phyloP scores from a whole-genome alignment of 169 alveolate genomes.

The Eimeria tenella region DNA sequence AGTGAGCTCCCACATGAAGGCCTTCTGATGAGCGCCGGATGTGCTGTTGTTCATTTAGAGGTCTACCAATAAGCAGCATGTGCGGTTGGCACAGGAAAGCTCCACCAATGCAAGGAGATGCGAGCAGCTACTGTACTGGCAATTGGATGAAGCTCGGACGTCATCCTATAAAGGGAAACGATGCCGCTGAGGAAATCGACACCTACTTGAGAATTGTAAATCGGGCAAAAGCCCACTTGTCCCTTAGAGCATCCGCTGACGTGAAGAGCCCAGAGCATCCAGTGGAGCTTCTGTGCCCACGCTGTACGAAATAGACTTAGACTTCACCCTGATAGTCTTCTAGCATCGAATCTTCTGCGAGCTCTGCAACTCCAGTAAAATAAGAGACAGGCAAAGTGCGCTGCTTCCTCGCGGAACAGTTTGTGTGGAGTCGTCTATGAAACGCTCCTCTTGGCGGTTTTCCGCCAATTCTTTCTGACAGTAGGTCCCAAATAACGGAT shows the following conservation, averaged over 20 bases:
- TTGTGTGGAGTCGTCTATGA: conserved; percentile 13
- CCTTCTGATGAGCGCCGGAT: not conserved
- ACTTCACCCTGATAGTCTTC: not conserved
- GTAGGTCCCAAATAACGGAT: not conserved
- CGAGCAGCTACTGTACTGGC: not conserved
- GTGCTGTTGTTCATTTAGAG: conserved; percentile 30
- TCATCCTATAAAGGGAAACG: not conserved
- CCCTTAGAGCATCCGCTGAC: not conserved
- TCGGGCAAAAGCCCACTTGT: conserved; percentile 4
- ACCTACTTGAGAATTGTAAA: not conserved
- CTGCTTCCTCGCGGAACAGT: conserved; percentile 15
- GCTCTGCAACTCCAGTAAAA: not conserved
- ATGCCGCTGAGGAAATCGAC: not conserved
- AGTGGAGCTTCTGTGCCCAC: not conserved
- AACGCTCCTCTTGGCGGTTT: conserved; percentile 6
- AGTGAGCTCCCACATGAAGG: not conserved
- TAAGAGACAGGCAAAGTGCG: not conserved
- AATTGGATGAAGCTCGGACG: not conserved
- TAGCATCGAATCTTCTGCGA: not conserved
- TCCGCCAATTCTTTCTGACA: conserved; percentile 29
- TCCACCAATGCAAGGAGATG: conserved; percentile 42
- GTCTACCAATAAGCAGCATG: not conserved
- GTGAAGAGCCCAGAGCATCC: conserved; percentile 10
- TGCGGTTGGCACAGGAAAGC: conserved; percentile 23
- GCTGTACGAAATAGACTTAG: not conserved